phyloP scores from a whole-genome alignment of 352 stramenopile genomes.

The Pythium rhizo-oryzae region DNA sequence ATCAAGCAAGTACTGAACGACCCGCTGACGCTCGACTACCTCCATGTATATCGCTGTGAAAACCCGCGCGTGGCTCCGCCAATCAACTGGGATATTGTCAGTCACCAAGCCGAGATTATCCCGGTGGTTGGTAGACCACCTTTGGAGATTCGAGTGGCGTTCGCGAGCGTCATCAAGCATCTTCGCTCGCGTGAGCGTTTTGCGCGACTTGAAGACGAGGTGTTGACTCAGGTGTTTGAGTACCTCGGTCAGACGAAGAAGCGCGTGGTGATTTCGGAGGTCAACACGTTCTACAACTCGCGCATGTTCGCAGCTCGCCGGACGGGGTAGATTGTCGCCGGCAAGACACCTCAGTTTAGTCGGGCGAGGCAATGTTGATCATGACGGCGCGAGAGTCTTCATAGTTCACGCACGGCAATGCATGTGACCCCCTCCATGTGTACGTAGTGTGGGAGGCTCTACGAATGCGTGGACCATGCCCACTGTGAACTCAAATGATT shows the following conservation, averaged over 20 bases:
- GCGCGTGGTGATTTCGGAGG: background rate
- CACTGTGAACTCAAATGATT: no score
- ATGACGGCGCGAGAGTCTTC: no score
- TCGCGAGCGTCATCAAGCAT: background rate
- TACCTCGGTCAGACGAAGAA: background rate
- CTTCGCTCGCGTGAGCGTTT: background rate
- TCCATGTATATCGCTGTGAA: background rate
- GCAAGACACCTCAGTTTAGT: no score
- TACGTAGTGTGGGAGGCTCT: no score
- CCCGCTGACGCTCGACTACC: background rate
- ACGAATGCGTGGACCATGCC: no score
- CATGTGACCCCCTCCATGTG: no score
- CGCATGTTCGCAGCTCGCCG: background rate
- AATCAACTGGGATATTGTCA: background rate
- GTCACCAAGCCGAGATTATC: background rate
- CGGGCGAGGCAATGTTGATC: no score
- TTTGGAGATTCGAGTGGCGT: background rate
- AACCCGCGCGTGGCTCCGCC: background rate
- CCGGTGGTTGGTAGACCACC: background rate
- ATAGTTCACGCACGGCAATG: no score
- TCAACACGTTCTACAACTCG: background rate
- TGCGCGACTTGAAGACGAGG: background rate
- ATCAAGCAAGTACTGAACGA: background rate
- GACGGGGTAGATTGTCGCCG: no score
- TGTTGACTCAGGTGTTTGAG: background rate